Base-by-base conservation (phyloP, 805 yeast genomes). In the Grigorovia transvaalensis region DNA sequence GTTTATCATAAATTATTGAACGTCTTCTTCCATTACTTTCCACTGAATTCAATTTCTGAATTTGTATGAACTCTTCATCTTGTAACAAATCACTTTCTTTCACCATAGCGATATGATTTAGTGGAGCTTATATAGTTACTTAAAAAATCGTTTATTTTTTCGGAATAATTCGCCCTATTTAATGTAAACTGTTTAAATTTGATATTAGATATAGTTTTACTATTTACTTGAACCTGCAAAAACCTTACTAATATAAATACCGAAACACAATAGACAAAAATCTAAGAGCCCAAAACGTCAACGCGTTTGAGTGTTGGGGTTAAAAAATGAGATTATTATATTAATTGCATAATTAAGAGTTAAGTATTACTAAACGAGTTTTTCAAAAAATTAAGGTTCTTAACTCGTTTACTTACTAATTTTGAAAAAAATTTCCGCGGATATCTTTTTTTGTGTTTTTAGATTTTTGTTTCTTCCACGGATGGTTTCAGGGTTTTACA, bases 41-140 rank as follows among this genome's bases (percentile, higher is more conserved):
- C 6, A 50, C 46, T 2, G 64, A 57, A 51, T 63, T 64, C 46
- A 64, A 51, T 50, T 53, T 55, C 42, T 56, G 59, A 45, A 64
- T 61, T 50, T 58, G 53, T 12, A 60, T 44, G 45, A 62, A 63
- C 38, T 59, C 57, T 42, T 62, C 61, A 45, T 63, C 61, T 33
- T 58, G 51, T 35, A 61, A 48, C 29, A 64, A 48, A 20, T 57
- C 57, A 23, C 44, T 33, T 44, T 58, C 56, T 23, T 38, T 38
- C 42, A 38, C 42, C 42, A 38, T 38, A 33, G 3, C 15, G 15
- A 33, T 9, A 9, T 5, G 2, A 11, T 33, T 11, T 33, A 11
- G 38, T 33, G 38, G 33, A 33, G 11, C 11, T 33, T 33, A 23
- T 33, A 23, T 23, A 23, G 27, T 6, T 23, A 23, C 6, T 23